Evolutionary conservation across 2,329 filamentous ascomycete species (phyloP).

Genomic region (Aspergillus tanneri): DNA sequence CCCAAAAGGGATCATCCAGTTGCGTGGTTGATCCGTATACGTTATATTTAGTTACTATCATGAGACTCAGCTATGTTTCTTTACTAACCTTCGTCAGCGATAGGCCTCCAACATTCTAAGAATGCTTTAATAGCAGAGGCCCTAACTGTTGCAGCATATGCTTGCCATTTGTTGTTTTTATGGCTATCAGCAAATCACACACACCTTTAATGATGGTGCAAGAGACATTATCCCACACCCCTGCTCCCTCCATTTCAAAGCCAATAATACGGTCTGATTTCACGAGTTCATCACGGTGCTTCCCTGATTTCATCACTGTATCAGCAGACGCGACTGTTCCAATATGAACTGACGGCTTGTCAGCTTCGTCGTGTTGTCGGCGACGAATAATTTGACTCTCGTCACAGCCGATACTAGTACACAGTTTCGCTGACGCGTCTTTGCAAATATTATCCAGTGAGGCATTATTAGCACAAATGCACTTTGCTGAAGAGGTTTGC

Average conservation of each 20-base stretch:
- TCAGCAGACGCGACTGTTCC: constrained; percentile 10
- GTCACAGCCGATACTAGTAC: background rate
- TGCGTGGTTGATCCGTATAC: too few species aligned
- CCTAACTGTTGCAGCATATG: too few species aligned
- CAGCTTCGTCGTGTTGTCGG: background rate
- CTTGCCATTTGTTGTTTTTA: too few species aligned
- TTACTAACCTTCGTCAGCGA: too few species aligned
- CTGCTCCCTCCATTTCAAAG: constrained; percentile 21
- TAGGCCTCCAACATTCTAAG: too few species aligned
- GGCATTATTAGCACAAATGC: background rate
- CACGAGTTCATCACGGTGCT: constrained; percentile 8
- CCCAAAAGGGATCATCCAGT: constrained; percentile 16
- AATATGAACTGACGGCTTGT: background rate
- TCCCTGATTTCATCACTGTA: constrained; percentile 14
- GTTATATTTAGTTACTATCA: too few species aligned
- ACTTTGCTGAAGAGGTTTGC: background rate
- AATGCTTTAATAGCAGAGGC: too few species aligned
- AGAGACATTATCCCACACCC: too few species aligned
- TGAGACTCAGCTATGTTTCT: too few species aligned
- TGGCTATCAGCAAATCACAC: too few species aligned
- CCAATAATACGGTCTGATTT: constrained; percentile 9
- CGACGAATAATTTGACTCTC: background rate
- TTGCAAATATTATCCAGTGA: background rate
- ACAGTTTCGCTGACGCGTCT: background rate
- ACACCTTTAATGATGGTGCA: too few species aligned